phyloP scores from a whole-genome alignment of 192 early-diverging fungal species.

The Backusella parvicylindrica region DNA sequence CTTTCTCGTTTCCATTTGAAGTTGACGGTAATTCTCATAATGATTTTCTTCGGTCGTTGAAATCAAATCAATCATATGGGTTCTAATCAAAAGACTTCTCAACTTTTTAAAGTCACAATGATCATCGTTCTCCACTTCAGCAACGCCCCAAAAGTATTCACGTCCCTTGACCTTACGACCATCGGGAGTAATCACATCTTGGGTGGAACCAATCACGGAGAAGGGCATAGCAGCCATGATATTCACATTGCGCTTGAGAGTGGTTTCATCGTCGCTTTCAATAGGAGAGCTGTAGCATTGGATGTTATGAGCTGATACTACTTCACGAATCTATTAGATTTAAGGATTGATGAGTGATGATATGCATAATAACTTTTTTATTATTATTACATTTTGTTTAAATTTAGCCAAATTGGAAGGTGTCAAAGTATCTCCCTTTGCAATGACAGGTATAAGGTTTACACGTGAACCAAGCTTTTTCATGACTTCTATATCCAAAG shows the following conservation, averaged over 20 bases:
- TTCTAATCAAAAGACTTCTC: conserved; percentile 92
- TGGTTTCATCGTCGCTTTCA: conserved; percentile 84
- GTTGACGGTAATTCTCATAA: conserved; percentile 89
- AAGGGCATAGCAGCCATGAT: conserved; percentile 93
- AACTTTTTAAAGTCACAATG: conserved; percentile 99
- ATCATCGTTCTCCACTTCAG: conserved; percentile 97
- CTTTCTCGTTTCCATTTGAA: conserved; percentile 85
- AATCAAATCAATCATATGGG: conserved; percentile 98
- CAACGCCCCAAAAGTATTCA: conserved; percentile 98
- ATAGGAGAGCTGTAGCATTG: conserved; percentile 86
- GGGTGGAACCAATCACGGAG: conserved; percentile 89
- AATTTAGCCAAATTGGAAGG: conserved; percentile 86
- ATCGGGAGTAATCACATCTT: conserved; percentile 77
- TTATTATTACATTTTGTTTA: conserved; percentile 80
- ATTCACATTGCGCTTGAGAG: conserved; percentile 76
- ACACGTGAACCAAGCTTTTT: conserved; percentile 93
- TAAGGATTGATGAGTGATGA: too few species aligned
- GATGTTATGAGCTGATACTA: conserved; percentile 89
- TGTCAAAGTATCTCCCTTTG: conserved; percentile 98
- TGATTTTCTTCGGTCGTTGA: conserved; percentile 90
- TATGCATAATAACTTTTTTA: too few species aligned
- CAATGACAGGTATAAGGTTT: conserved; percentile 97
- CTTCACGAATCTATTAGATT: conserved; percentile 72
- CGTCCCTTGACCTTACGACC: conserved; percentile 93
- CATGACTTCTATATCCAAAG: conserved; percentile 97